phyloP scores from a whole-genome alignment of 441 rosid genomes.

The Adansonia gregorii region DNA sequence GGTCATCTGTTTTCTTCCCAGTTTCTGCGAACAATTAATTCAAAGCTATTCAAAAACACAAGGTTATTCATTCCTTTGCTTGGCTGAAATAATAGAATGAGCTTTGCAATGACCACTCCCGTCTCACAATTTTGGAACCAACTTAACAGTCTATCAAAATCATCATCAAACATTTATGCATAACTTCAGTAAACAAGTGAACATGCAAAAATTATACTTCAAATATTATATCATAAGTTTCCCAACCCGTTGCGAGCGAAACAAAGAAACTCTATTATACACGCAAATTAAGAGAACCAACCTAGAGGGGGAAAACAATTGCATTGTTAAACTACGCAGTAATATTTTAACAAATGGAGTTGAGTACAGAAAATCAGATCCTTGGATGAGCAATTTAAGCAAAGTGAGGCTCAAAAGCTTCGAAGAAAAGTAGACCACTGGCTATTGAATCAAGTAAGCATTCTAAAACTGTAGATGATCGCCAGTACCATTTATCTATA shows the following conservation, averaged over 20 bases:
- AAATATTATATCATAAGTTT: background rate
- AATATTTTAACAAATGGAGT: background rate
- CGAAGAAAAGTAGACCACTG: background rate
- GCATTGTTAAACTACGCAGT: background rate
- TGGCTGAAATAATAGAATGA: background rate
- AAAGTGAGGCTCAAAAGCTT: background rate
- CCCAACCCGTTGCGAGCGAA: background rate
- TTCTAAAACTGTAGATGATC: background rate
- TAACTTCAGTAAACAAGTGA: background rate
- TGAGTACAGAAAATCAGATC: background rate
- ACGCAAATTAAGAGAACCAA: constrained; percentile 4
- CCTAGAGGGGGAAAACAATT: background rate
- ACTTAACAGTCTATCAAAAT: background rate
- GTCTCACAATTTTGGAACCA: background rate
- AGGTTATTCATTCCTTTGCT: background rate
- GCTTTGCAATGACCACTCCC: background rate
- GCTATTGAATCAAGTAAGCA: background rate
- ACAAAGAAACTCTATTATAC: background rate
- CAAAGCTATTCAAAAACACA: background rate
- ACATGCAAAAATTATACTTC: background rate
- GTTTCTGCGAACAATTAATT: background rate
- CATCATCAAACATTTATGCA: background rate
- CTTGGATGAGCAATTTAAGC: background rate
- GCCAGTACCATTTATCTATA: background rate
- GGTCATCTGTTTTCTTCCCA: background rate